These are phyloP conservation scores for Solanum ahanhuiri DNA, from an alignment of 257 asterid species.

Conservation along the genomic window DNA sequence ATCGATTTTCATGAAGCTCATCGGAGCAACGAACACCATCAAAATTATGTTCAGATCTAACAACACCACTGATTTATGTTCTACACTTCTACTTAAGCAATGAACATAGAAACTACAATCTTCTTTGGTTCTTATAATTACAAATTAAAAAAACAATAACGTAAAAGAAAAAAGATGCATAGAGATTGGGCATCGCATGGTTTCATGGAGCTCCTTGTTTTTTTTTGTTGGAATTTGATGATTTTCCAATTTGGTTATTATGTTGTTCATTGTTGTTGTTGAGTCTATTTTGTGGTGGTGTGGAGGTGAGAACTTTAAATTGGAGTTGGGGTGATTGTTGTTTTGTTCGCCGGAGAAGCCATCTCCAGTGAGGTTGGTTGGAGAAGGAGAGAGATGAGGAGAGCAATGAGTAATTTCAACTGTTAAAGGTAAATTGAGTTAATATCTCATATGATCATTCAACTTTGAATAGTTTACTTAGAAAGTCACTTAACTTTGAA, in stretches of 20 bases:
- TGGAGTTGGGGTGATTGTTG: not conserved
- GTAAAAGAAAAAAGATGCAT: too few relatives aligned
- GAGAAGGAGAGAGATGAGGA: not conserved
- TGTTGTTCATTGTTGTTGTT: not conserved
- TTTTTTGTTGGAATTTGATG: not conserved
- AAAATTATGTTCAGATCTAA: too few relatives aligned
- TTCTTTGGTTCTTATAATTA: too few relatives aligned
- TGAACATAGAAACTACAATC: not conserved
- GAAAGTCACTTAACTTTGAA: too few relatives aligned
- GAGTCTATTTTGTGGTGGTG: not conserved
- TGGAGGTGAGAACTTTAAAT: not conserved
- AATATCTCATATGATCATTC: fast-evolving
- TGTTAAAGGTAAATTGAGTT: too few relatives aligned
- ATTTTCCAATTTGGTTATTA: too few relatives aligned
- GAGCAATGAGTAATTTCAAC: too few relatives aligned
- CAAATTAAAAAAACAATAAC: too few relatives aligned
- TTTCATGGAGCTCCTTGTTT: not conserved
- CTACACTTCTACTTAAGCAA: too few relatives aligned
- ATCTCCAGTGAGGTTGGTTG: not conserved
- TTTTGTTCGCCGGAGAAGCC: not conserved
- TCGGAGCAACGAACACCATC: not conserved
- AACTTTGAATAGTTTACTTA: too few relatives aligned
- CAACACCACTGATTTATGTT: too few relatives aligned
- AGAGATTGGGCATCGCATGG: not conserved
- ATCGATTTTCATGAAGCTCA: not conserved